Conservation (phyloP, 371 early-diverging fungal species). For the Umbelopsis sp. region DNA sequence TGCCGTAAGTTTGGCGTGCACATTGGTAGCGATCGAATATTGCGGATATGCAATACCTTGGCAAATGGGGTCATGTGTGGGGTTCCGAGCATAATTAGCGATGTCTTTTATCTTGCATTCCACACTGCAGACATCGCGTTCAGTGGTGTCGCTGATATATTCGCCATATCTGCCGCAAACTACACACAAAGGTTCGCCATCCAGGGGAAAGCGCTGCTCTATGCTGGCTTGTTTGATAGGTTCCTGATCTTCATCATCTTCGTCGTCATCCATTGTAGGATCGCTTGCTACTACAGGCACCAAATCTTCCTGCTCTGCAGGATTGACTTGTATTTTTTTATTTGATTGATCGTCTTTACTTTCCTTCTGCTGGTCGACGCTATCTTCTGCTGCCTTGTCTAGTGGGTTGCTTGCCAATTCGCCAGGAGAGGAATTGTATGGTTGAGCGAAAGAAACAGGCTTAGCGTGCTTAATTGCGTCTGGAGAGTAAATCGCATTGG, state of each 20-base stretch:
- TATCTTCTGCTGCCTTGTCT: neutral
- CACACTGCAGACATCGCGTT: constrained; percentile 50
- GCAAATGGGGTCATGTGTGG: neutral
- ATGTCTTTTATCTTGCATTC: constrained; percentile 51
- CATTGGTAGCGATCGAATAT: constrained; percentile 33
- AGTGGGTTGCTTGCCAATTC: too few species aligned
- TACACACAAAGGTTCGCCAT: constrained; percentile 48
- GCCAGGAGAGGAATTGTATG: neutral
- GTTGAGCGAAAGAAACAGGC: neutral
- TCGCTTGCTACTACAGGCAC: neutral
- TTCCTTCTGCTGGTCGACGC: neutral
- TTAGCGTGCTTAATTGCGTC: neutral
- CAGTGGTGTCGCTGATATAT: constrained; percentile 50
- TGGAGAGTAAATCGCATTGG: constrained; percentile 12
- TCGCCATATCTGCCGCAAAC: constrained; percentile 62
- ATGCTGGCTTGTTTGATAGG: constrained; percentile 29
- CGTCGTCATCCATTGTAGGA: neutral
- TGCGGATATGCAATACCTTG: constrained; percentile 13
- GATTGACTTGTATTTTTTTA: neutral
- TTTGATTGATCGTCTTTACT: neutral
- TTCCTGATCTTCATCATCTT: neutral
- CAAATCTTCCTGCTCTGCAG: neutral
- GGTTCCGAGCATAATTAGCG: neutral
- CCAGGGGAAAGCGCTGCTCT: constrained; percentile 40
- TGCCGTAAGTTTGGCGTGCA: constrained; percentile 54